A percentile compares a stretch with the other conserved stretches of the same genome.
These are phyloP conservation scores for Hymenochaete sp. DNA, from an alignment of 1,284 basidiomycete species.

Conservation along the genomic window DNA sequence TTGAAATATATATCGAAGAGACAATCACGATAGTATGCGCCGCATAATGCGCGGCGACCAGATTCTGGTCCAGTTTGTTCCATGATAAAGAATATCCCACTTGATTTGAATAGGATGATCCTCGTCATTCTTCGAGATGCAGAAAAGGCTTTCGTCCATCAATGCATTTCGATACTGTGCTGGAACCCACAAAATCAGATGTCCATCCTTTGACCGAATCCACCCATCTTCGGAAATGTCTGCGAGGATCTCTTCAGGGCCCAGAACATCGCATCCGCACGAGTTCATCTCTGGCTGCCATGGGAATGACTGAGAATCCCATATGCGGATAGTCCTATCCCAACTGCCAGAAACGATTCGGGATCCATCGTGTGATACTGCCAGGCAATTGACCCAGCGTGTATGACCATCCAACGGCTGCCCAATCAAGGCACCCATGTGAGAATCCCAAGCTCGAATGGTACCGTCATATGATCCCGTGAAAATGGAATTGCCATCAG, in stretches of 20 bases:
- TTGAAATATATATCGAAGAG: too few relatives aligned
- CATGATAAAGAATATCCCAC: slow-evolving; percentile 1
- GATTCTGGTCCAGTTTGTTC: not conserved
- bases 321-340: not conserved
- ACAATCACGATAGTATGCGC: too few relatives aligned
- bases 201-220: not conserved
- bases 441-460: slow-evolving; percentile 3
- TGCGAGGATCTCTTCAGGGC: too few relatives aligned
- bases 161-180: not conserved
- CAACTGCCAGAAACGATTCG: slow-evolving; percentile 1
- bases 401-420: not conserved
- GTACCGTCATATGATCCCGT: slow-evolving; percentile 8
- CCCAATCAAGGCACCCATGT: not conserved
- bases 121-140: not conserved
- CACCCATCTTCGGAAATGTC: slow-evolving; percentile 1
- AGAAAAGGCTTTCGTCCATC: not conserved
- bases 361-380: not conserved
- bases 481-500: not conserved
- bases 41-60: too few relatives aligned
- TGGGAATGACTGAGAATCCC: slow-evolving; percentile 2
- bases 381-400: not conserved
- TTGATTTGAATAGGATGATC: not conserved
- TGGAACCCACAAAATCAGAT: slow-evolving; percentile 6
- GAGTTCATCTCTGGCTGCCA: too few relatives aligned
- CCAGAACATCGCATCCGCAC: too few relatives aligned